A percentile compares a stretch with the other conserved stretches of the same genome.
Evolutionary conservation across 2,329 filamentous ascomycete species (phyloP).

Genomic region (Venturia carpophila): DNA sequence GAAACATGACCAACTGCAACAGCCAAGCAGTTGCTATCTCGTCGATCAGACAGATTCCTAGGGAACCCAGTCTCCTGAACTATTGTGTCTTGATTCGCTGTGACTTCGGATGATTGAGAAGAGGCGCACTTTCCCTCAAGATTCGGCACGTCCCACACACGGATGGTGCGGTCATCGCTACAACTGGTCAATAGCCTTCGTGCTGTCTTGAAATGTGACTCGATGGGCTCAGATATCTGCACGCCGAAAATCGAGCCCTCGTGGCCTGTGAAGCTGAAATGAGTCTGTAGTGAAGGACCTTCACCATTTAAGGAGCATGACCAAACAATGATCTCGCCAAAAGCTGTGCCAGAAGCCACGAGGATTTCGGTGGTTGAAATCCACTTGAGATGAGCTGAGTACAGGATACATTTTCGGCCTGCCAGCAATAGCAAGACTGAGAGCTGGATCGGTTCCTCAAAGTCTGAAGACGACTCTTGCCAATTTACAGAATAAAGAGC

Average conservation of each 20-base stretch:
- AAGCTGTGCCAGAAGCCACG: constrained; percentile 82
- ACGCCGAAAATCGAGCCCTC: constrained; percentile 94
- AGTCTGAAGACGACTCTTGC: constrained; percentile 19
- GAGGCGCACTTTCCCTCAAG: neutral
- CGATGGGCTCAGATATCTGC: constrained; percentile 52
- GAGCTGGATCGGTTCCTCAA: constrained; percentile 27
- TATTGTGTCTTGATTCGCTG: neutral
- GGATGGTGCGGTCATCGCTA: constrained; percentile 86
- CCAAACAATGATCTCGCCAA: constrained; percentile 91
- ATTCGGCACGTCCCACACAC: constrained; percentile 36
- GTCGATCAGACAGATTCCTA: constrained; percentile 31
- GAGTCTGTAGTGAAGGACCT: constrained; percentile 33
- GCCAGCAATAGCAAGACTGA: constrained; percentile 48
- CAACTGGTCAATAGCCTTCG: constrained; percentile 75
- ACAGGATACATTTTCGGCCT: constrained; percentile 75
- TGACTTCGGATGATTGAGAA: neutral
- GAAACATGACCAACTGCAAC: constrained; percentile 79
- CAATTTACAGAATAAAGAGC: constrained; percentile 53
- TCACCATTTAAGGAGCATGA: constrained; percentile 47
- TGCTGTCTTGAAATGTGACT: constrained; percentile 29
- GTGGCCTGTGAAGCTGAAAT: constrained; percentile 58
- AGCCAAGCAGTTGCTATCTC: constrained; percentile 46
- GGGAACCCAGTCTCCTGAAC: constrained; percentile 22
- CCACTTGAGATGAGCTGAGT: constrained; percentile 69
- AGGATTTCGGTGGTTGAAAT: constrained; percentile 53